Conservation (phyloP, 2,329 filamentous ascomycete species). For the Calonectria multiphialidica region DNA sequence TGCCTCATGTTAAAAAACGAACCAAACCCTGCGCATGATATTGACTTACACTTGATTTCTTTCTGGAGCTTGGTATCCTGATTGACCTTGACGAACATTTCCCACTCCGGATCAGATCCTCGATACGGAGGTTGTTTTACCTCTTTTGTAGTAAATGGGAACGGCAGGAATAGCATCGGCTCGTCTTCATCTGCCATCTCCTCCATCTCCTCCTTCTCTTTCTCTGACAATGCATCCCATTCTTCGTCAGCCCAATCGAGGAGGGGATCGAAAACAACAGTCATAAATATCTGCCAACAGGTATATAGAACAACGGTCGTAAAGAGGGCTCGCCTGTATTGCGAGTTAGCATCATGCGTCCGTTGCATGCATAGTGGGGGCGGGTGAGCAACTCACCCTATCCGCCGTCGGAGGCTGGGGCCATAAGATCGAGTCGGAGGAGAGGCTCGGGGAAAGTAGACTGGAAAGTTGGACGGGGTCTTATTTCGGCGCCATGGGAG, state of each 20-base stretch:
- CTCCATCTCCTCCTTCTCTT: constrained; percentile 56
- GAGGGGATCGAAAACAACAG: constrained; percentile 60
- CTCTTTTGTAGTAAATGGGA: constrained; percentile 68
- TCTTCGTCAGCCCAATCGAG: constrained; percentile 56
- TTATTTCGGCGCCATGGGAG: constrained; percentile 48
- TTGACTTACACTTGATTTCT: constrained; percentile 59
- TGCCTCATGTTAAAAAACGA: constrained; percentile 33
- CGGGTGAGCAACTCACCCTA: constrained; percentile 42
- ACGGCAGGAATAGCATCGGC: constrained; percentile 68
- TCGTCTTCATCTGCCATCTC: constrained; percentile 58
- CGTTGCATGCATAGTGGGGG: neutral
- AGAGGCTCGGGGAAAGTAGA: constrained; percentile 47
- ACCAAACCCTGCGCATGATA: neutral
- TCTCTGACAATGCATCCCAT: constrained; percentile 55
- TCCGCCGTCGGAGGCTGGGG: constrained; percentile 38
- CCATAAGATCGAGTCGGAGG: constrained; percentile 23
- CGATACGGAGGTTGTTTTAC: constrained; percentile 64
- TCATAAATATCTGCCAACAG: constrained; percentile 58
- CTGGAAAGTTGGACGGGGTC: constrained; percentile 39
- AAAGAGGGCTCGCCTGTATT: constrained; percentile 44
- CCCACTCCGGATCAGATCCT: constrained; percentile 73
- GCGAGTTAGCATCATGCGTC: constrained; percentile 25
- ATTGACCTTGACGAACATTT: constrained; percentile 69
- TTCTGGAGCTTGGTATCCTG: constrained; percentile 62
- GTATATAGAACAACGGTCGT: constrained; percentile 49